A percentile compares a stretch with the other conserved stretches of the same genome.
Evolutionary conservation across 2,329 filamentous ascomycete genomes (phyloP).

Genomic region (Monosporascus sp.): DNA sequence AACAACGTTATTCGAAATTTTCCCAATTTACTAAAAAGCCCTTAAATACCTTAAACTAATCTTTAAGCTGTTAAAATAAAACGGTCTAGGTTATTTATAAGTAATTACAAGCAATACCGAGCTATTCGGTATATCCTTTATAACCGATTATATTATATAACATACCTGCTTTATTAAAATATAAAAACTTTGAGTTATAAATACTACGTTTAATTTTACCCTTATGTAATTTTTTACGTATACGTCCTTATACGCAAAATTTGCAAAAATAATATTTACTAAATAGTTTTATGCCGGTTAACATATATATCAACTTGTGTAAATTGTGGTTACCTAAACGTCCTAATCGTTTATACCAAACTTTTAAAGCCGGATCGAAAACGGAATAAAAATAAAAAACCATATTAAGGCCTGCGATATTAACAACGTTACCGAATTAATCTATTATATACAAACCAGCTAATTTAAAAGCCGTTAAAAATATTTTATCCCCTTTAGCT

Average conservation of each 20-base stretch:
- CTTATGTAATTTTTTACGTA: neutral
- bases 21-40: neutral
- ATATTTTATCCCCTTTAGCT: neutral
- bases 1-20: neutral
- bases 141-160: neutral
- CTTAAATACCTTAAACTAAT: neutral
- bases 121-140: neutral
- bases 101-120: neutral
- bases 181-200: neutral
- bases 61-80: neutral
- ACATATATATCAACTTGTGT: no score
- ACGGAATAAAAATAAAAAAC: neutral
- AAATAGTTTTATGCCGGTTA: no score
- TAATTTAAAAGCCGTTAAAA: neutral
- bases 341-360: neutral
- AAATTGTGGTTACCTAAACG: no score
- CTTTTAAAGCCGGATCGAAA: neutral
- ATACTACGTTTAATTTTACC: no score
- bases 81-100: neutral
- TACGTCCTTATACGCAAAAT: neutral
- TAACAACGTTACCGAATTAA: neutral
- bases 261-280: neutral
- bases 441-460: neutral
- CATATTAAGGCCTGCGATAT: neutral
- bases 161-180: neutral